phyloP scores from a whole-genome alignment of 805 yeast genomes.

The Wickerhamia fluorescens region DNA sequence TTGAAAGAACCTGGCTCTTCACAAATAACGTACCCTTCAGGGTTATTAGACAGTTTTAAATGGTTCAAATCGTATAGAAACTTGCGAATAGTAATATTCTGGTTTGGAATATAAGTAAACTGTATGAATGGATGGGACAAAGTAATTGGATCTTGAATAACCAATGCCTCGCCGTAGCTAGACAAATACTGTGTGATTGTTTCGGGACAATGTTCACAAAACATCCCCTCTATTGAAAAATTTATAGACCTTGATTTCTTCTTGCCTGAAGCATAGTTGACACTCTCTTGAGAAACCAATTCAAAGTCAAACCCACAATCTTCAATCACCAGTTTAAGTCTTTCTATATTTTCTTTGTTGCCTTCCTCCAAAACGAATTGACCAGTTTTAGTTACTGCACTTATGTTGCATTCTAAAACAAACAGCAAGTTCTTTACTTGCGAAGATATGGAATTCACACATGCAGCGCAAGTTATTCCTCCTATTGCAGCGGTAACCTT shows the following conservation, averaged over 20 bases:
- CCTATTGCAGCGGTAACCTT: constrained; percentile 57
- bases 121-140: constrained; percentile 50
- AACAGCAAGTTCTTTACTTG: constrained; percentile 43
- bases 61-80: constrained; percentile 45
- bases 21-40: constrained; percentile 13
- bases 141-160: constrained; percentile 49
- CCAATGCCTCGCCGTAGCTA: constrained; percentile 50
- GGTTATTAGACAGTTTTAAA: constrained; percentile 24
- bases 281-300: constrained; percentile 34
- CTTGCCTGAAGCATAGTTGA: constrained; percentile 42
- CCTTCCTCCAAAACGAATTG: constrained; percentile 47
- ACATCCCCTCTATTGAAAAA: constrained; percentile 58
- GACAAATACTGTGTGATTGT: constrained; percentile 42
- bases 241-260: constrained; percentile 49
- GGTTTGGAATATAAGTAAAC: constrained; percentile 57
- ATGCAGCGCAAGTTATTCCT: constrained; percentile 72
- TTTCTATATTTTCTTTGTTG: constrained; percentile 20
- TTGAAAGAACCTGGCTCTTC: constrained; percentile 29
- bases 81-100: constrained; percentile 46
- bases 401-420: constrained; percentile 47
- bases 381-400: constrained; percentile 56
- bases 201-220: constrained; percentile 63
- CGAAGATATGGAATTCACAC: constrained; percentile 49
- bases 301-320: constrained; percentile 63
- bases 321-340: constrained; percentile 46